Evolutionary conservation across 2,329 filamentous ascomycete genomes (phyloP).

Genomic region (Fusarium zealandicum): DNA sequence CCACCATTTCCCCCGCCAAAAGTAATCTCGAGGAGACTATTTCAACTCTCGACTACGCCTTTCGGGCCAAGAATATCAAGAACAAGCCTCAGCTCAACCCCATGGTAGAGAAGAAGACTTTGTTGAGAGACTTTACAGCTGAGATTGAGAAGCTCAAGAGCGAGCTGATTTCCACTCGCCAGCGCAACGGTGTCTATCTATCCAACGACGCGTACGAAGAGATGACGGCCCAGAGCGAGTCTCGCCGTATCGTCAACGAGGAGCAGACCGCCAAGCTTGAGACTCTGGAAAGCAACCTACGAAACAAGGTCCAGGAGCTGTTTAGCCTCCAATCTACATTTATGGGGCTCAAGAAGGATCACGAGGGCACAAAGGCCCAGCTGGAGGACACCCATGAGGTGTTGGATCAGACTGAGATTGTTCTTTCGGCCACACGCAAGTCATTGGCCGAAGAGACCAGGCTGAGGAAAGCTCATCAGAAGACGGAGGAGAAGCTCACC

Average conservation of each 20-base stretch:
- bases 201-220: constrained; percentile 89
- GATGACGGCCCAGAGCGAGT: constrained; percentile 90
- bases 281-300: constrained; percentile 86
- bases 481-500: constrained; percentile 80
- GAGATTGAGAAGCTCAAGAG: constrained; percentile 96
- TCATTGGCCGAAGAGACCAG: constrained; percentile 80
- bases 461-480: constrained; percentile 82
- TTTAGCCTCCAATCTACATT: constrained; percentile 87
- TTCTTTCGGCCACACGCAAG: constrained; percentile 78
- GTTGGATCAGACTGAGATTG: constrained; percentile 86
- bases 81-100: constrained; percentile 98
- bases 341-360: constrained; percentile 86
- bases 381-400: constrained; percentile 83
- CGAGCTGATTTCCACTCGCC: constrained; percentile 89
- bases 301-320: constrained; percentile 93
- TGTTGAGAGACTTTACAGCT: constrained; percentile 85
- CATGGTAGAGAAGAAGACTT: constrained; percentile 88
- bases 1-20: constrained; percentile 92
- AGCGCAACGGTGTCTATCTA: constrained; percentile 94
- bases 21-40: constrained; percentile 98
- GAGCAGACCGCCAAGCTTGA: constrained; percentile 93
- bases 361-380: constrained; percentile 74
- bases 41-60: constrained; percentile 96
- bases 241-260: constrained; percentile 86
- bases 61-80: constrained; percentile 96